phyloP scores from a whole-genome alignment of 2,329 filamentous ascomycete species.

The Hymenoscyphus salicellus region DNA sequence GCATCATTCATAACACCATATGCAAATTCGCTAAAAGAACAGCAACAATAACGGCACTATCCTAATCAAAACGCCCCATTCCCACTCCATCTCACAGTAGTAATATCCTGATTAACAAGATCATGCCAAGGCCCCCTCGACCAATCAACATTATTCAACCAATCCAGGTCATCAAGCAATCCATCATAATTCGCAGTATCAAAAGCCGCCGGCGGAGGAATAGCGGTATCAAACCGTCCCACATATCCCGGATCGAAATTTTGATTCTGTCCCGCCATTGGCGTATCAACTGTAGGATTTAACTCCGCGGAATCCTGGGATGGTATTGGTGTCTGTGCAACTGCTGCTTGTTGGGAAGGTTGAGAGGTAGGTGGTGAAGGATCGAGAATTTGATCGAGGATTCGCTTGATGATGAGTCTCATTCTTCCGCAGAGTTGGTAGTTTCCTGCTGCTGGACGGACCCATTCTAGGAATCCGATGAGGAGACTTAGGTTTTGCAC shows the following conservation, averaged over 20 bases:
- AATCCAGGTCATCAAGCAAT: slow-evolving; percentile 30
- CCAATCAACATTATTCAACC: slow-evolving; percentile 35
- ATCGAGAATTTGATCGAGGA: slow-evolving; percentile 50
- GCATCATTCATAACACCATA: too few relatives aligned
- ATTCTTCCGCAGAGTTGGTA: slow-evolving; percentile 47
- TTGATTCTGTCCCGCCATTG: slow-evolving; percentile 3
- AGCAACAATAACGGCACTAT: too few relatives aligned
- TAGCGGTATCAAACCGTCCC: slow-evolving; percentile 17
- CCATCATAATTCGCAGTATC: slow-evolving; percentile 23
- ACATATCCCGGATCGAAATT: slow-evolving; percentile 11
- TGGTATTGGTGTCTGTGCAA: slow-evolving; percentile 2
- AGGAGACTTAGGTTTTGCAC: slow-evolving; percentile 52
- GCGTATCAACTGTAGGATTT: not conserved
- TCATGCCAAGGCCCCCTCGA: slow-evolving; percentile 33
- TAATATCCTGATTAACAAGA: slow-evolving; percentile 21
- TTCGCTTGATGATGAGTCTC: slow-evolving; percentile 48
- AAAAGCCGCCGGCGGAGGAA: slow-evolving; percentile 19
- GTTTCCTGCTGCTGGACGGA: slow-evolving; percentile 48
- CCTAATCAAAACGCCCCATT: slow-evolving; percentile 4
- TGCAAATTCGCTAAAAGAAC: too few relatives aligned
- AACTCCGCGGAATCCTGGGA: slow-evolving; percentile 5
- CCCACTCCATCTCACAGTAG: slow-evolving; percentile 9
- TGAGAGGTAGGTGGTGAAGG: slow-evolving; percentile 25
- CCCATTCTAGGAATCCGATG: slow-evolving; percentile 51
- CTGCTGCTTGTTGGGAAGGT: not conserved